Evolutionary conservation across 768 basidiomycete species (phyloP).

Genomic region (Galerina sulciceps): DNA sequence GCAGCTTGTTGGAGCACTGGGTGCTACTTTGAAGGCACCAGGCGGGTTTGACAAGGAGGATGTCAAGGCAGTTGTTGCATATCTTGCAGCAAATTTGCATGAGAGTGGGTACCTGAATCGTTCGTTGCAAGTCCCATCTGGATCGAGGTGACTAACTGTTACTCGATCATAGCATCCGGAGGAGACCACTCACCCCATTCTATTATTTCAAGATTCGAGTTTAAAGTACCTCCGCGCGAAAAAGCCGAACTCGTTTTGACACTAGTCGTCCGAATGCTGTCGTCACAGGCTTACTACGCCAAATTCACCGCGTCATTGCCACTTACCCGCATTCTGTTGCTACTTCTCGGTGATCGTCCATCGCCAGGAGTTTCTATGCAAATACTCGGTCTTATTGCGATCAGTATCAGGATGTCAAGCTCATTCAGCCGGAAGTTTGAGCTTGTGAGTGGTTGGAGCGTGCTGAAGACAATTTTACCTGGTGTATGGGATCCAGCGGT

Average conservation of each 20-base stretch:
- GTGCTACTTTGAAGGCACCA: conserved; percentile 56
- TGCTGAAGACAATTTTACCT: conserved; percentile 72
- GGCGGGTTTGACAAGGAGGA: conserved; percentile 71
- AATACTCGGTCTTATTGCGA: conserved; percentile 61
- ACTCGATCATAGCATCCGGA: conserved; percentile 1
- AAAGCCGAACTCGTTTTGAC: conserved; percentile 74
- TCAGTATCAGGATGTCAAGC: conserved; percentile 55
- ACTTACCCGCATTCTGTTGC: conserved; percentile 74
- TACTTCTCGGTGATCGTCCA: conserved; percentile 82
- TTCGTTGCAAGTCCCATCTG: conserved; percentile 6
- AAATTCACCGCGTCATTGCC: conserved; percentile 80
- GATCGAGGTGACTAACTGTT: neutral
- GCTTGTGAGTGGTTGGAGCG: conserved; percentile 81
- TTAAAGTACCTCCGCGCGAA: conserved; percentile 45
- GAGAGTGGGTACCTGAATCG: conserved; percentile 48
- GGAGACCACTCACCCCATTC: conserved; percentile 57
- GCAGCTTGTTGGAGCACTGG: conserved; percentile 62
- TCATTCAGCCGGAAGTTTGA: conserved; percentile 86
- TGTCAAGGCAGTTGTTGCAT: conserved; percentile 87
- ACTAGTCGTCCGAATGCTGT: conserved; percentile 64
- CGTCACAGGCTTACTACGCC: conserved; percentile 56
- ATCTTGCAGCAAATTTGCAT: conserved; percentile 80
- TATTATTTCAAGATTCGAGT: conserved; percentile 58
- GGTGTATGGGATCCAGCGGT: conserved; percentile 69
- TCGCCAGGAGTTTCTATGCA: conserved; percentile 59